Evolutionary conservation across 176 grass and related monocot species (phyloP).

Genomic region (Aegilops umbellulata): DNA sequence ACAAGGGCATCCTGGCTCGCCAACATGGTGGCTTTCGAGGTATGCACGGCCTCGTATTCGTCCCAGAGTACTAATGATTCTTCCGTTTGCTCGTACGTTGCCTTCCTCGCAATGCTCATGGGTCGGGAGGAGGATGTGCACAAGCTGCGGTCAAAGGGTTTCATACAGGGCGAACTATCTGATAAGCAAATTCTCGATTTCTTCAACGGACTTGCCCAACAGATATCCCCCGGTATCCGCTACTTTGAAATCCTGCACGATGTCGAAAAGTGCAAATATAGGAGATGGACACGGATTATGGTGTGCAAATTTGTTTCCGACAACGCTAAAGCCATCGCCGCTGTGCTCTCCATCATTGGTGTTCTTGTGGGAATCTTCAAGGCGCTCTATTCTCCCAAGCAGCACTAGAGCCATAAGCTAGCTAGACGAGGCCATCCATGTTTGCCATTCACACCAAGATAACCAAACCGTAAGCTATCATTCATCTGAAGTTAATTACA

Average conservation of each 20-base stretch:
- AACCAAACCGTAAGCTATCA: too few species aligned
- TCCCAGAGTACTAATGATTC: not conserved
- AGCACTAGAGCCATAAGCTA: too few species aligned
- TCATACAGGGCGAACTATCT: fast-evolving
- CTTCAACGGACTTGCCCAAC: not conserved
- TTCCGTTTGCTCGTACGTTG: not conserved
- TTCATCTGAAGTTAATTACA: too few species aligned
- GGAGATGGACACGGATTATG: not conserved
- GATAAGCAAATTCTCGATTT: not conserved
- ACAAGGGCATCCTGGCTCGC: not conserved
- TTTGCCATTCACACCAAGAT: too few species aligned
- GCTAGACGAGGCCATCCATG: too few species aligned
- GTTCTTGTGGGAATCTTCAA: not conserved
- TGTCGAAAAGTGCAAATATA: fast-evolving
- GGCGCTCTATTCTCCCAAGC: not conserved
- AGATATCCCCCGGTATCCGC: fast-evolving
- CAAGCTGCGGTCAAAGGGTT: not conserved
- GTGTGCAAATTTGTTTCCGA: too few species aligned
- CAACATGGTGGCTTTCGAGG: not conserved
- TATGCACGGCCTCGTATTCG: not conserved
- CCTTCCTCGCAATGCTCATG: not conserved
- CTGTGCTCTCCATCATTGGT: not conserved
- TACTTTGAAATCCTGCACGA: fast-evolving
- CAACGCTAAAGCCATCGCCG: not conserved
- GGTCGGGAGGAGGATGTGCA: not conserved